Base-by-base conservation (phyloP, 192 early-diverging fungal species). In the Entomortierella parvispora region DNA sequence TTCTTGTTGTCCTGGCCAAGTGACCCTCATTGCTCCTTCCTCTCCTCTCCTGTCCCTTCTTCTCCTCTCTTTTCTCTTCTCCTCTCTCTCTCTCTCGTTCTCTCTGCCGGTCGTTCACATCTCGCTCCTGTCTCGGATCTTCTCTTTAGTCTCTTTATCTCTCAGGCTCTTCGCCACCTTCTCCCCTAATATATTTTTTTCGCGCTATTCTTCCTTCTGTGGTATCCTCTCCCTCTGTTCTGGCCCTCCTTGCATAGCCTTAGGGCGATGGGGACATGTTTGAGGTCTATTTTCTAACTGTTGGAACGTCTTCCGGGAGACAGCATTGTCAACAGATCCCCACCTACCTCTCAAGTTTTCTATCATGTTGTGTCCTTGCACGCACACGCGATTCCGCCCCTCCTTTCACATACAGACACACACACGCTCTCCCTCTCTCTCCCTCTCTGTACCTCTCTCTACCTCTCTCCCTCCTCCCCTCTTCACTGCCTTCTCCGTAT, bases 11-110 rank as follows among this genome's bases (percentile, higher is more conserved):
- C 28, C 18, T 31, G 2, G 26, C 32, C 32, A 25, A 31, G 32
- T 53, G 51, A 53, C 28, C 49, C 28, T 49, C 26, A 45, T 32
- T 8, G 37, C 23, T 2, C 40, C 20, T 62, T 62, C 49, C n/a
- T 33, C 49, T 62, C 44, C 32, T 31, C 43, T 31, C 20, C 0
- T 9, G 15, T 29, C 31, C 46, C 25, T 46, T 31, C 26, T 46
- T 46, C 15, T 25, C 51, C 28, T 53, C 29, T 18, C 25, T 31
- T 44, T 29, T 43, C 6, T 40, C 25, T 29, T 25, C 37, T 17
- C 57, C 2, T 45, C 43, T 43, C 33, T 52, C 62, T 9, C 15
- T 33, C 40, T 29, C 29, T 17, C n/a, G 17, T 51, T 51, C 29
- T 51, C 49, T 28, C 23, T 12, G 25, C 8, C 17, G 14, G 11